These are phyloP conservation scores for Schwanniomyces polymorphus DNA, from an alignment of 805 yeast genomes.

Conservation along the genomic window DNA sequence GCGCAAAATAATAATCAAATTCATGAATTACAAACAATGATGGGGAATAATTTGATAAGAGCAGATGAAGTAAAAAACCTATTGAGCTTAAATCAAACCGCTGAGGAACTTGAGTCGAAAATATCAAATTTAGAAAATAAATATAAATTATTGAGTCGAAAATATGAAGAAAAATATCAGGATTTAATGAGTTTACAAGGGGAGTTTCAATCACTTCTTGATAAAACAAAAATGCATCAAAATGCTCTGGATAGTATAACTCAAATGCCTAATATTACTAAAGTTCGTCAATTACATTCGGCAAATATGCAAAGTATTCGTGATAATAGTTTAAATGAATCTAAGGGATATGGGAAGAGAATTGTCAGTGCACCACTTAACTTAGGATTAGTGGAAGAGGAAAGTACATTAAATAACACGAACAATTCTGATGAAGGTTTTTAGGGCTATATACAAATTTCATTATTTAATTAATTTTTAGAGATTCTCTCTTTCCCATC, in stretches of 20 bases:
- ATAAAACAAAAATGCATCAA: conserved; percentile 8
- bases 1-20: neutral
- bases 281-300: conserved; percentile 23
- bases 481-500: conserved; percentile 49
- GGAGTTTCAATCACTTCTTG: conserved; percentile 13
- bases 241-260: conserved; percentile 2
- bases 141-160: conserved; percentile 16
- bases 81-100: neutral
- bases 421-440: conserved; percentile 12
- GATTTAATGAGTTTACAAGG: conserved; percentile 20
- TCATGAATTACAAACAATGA: neutral
- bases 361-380: conserved; percentile 26
- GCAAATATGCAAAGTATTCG: conserved; percentile 14
- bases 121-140: conserved; percentile 13
- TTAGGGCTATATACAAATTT: conserved; percentile 8
- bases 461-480: conserved; percentile 7
- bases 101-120: conserved; percentile 2
- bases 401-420: neutral
- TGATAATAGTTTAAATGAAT: conserved; percentile 2
- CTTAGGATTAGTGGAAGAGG: conserved; percentile 6
- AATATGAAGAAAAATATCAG: conserved; percentile 22
- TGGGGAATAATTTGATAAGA: neutral
- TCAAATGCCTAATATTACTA: conserved; percentile 7
- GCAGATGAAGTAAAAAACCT: neutral
- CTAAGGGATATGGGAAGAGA: conserved; percentile 15